phyloP scores from a whole-genome alignment of 2,329 filamentous ascomycete genomes.

The Huntiella omanensis region DNA sequence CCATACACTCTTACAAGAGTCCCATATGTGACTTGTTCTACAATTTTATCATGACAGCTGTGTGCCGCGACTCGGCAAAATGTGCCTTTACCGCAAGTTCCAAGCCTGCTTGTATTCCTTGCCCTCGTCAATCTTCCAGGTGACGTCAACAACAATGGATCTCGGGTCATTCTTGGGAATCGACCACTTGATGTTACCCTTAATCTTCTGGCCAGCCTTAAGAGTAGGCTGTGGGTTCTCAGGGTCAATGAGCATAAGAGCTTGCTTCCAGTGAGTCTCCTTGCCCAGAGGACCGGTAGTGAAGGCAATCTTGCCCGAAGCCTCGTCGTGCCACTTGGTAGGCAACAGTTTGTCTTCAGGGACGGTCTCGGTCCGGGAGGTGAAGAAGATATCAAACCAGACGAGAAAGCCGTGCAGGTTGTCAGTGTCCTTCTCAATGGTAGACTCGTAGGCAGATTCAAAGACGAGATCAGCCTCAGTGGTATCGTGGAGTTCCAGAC shows the following conservation, averaged over 20 bases:
- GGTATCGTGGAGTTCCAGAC: conserved; percentile 58
- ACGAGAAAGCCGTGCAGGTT: conserved; percentile 71
- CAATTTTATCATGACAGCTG: neutral
- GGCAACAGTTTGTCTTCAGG: conserved; percentile 31
- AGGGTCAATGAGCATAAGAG: conserved; percentile 50
- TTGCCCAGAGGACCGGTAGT: conserved; percentile 64
- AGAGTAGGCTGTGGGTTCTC: conserved; percentile 27
- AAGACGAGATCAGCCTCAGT: conserved; percentile 59
- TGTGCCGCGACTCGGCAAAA: neutral
- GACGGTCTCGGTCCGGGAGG: conserved; percentile 33
- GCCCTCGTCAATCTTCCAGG: conserved; percentile 34
- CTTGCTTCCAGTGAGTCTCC: conserved; percentile 83
- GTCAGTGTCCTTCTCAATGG: conserved; percentile 9
- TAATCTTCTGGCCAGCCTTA: conserved; percentile 37
- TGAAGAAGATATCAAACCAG: conserved; percentile 92
- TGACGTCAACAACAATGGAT: conserved; percentile 43
- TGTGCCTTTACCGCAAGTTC: conserved; percentile 19
- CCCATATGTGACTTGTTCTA: neutral
- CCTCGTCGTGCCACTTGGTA: conserved; percentile 39
- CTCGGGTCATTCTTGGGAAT: conserved; percentile 52
- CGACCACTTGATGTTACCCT: conserved; percentile 50
- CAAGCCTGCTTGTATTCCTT: conserved; percentile 29
- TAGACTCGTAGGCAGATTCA: conserved; percentile 43
- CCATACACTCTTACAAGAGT: neutral
- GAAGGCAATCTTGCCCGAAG: conserved; percentile 53